phyloP scores from a whole-genome alignment of 768 basidiomycete genomes.

The Sutorius australiensis region DNA sequence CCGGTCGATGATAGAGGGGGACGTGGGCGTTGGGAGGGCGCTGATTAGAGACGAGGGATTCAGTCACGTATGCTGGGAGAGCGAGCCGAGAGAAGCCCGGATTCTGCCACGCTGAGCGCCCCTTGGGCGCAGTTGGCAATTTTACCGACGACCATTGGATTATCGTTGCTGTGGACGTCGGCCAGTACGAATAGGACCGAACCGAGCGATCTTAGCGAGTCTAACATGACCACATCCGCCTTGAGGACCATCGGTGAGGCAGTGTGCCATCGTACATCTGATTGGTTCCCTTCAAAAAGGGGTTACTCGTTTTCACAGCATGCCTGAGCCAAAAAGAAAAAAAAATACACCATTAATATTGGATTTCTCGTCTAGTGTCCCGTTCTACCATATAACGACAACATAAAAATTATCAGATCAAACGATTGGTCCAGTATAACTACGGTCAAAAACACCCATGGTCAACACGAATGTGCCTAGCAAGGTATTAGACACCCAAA shows the following conservation, averaged over 20 bases:
- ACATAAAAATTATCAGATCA: background rate
- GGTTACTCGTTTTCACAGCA: no score
- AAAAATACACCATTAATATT: conserved; percentile 14
- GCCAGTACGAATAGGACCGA: background rate
- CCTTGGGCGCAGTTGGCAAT: conserved; percentile 4
- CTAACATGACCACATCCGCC: conserved; percentile 16
- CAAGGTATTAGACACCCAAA: background rate
- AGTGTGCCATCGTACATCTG: conserved; percentile 24
- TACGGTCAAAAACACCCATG: conserved; percentile 1
- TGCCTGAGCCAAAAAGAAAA: background rate
- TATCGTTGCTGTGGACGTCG: conserved; percentile 2
- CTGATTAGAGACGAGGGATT: conserved; percentile 7
- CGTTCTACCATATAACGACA: background rate
- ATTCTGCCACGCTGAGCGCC: conserved; percentile 35
- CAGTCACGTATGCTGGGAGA: conserved; percentile 16
- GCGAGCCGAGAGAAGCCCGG: conserved; percentile 29
- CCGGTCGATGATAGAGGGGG: background rate
- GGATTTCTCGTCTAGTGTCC: background rate
- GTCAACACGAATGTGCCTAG: conserved; percentile 16
- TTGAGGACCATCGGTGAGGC: conserved; percentile 22
- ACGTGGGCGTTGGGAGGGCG: conserved; percentile 10
- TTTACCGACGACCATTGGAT: background rate
- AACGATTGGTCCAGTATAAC: background rate
- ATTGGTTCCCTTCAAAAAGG: conserved; percentile 20
- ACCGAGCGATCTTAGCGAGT: background rate